Base-by-base conservation (phyloP, 1,284 basidiomycete species). In the Ceratobasidium sp. region DNA sequence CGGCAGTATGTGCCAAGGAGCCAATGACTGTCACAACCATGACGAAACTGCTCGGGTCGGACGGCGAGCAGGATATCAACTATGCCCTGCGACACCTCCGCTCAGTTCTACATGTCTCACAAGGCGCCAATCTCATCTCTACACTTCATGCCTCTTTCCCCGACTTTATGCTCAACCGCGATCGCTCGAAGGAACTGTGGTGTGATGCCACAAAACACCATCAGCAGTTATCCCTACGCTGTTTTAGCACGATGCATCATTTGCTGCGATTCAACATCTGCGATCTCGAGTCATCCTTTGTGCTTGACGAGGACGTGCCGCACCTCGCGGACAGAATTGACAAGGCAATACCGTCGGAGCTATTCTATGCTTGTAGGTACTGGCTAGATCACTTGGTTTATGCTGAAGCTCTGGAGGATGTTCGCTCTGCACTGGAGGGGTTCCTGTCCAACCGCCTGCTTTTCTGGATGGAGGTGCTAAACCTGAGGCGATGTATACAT, bases 221-320 rank as follows among this genome's bases (percentile, higher is more conserved):
- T 4, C 5, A 23, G 9, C 7, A 6, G n/a, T 43, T 44, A n/a
- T 38, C 35, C 5, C 18, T 41, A 23, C 58, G 58, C 13, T 59
- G 58, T 16, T 44, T 59, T 14, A 13, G 30, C 4, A 38, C 30
- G 8, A 59, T 59, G 58, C 6, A 44, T 9, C 18, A 43, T 13
- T 44, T 26, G 6, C n/a, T 59, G 35, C n/a, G 41, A 28, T 59
- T 59, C 38, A 59, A 59, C 23, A 59, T 59, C 1, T 59, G 58
- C n/a, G n/a, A 26, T 7, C 58, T 59, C 5, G 58, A 59, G 38
- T 59, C 58, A 3, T 59, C 58, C 21, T 44, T 59, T 26, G 23
- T 44, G 21, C 21, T 26, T 6, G 58, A 59, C n/a, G 5, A 3
- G 23, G 21, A 43, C 30, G 38, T 44, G 11, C 21, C 41, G 26